These are phyloP conservation scores for Rhizopogon sp. DNA, from an alignment of 768 basidiomycete genomes.

Conservation along the genomic window DNA sequence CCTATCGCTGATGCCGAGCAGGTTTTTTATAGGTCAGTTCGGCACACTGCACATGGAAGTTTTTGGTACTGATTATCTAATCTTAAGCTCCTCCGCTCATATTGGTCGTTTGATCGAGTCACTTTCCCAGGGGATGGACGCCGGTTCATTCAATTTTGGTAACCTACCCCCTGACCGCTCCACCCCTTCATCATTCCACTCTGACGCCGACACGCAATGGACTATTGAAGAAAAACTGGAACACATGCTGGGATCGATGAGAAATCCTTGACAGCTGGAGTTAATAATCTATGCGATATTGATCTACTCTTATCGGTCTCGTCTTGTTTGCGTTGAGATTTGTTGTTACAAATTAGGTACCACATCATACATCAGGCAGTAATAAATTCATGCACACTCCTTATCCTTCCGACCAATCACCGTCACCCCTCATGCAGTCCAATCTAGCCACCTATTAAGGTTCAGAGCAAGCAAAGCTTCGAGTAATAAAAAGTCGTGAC, in stretches of 20 bases:
- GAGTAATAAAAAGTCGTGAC: conserved; percentile 52
- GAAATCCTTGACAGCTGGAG: conserved; percentile 21
- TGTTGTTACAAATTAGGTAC: conserved; percentile 11
- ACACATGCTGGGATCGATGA: conserved; percentile 52
- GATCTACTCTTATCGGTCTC: conserved; percentile 9
- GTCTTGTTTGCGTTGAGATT: conserved; percentile 6
- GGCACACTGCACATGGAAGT: conserved; percentile 4
- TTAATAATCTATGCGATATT: conserved; percentile 20
- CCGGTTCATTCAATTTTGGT: conserved; percentile 80
- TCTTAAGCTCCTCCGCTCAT: conserved; percentile 54
- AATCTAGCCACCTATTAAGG: conserved; percentile 74
- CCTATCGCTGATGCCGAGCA: conserved; percentile 2
- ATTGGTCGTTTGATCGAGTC: conserved; percentile 82
- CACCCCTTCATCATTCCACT: conserved; percentile 54
- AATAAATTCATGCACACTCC: conserved; percentile 23
- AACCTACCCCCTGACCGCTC: conserved; percentile 45
- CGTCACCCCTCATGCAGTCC: conserved; percentile 19
- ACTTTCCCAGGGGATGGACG: conserved; percentile 76
- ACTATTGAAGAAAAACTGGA: conserved; percentile 75
- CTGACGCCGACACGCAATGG: conserved; percentile 59
- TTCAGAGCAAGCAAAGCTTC: conserved; percentile 62
- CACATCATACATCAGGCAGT: conserved; percentile 24
- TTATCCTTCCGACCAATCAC: conserved; percentile 8
- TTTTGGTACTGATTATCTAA: conserved; percentile 59
- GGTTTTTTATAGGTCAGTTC: conserved; percentile 22